Base-by-base conservation (phyloP, 2,329 filamentous ascomycete species). In the Albifimbria verrucaria region DNA sequence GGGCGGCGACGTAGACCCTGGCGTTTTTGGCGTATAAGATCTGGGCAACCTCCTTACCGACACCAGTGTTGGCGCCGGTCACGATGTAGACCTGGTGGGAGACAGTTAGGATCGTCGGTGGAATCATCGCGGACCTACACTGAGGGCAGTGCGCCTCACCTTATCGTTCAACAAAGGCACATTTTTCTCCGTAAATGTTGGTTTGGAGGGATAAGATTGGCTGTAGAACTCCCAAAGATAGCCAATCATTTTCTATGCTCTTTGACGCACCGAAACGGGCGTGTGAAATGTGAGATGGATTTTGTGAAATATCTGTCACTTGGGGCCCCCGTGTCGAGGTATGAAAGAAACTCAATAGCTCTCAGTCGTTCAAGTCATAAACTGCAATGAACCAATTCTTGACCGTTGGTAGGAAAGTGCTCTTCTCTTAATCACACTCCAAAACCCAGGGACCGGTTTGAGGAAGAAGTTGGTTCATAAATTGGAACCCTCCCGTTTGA, bases 1-100 rank as follows among this genome's bases (percentile, higher is more conserved):
- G 78, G 3, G 75, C 74, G 4, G 79, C 79, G 23, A 82, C 63
- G 63, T 83, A 85, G n/a, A 85, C 76, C 2, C 70, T 81, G 32
- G 72, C 80, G 51, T 81, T 78, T 32, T 72, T 74, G 12, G 68
- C 64, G 64, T 85, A 85, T 11, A 86, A 70, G 3, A 85, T 73
- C 39, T 74, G 73, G 26, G 69, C 70, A 20, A 85, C 70, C 57
- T 83, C 77, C 41, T 75, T 73, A 10, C 81, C 81, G 7, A 83
- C 70, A 70, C 70, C 70, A 0, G 68, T 66, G 57, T 72, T 72
- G 51, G 67, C 64, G 36, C 70, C 70, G 1, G 70, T 85, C 17
- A 85, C 75, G 54, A 85, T 73, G 66, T 73, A 76, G 28, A 88
- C 86, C 88, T 60, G 62, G 18, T 52, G 22, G 17, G 23, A 4